A percentile compares a stretch with the other conserved stretches of the same genome.
Conservation (phyloP, 202 grass and related monocot genomes). For the Setaria viridis region DNA sequence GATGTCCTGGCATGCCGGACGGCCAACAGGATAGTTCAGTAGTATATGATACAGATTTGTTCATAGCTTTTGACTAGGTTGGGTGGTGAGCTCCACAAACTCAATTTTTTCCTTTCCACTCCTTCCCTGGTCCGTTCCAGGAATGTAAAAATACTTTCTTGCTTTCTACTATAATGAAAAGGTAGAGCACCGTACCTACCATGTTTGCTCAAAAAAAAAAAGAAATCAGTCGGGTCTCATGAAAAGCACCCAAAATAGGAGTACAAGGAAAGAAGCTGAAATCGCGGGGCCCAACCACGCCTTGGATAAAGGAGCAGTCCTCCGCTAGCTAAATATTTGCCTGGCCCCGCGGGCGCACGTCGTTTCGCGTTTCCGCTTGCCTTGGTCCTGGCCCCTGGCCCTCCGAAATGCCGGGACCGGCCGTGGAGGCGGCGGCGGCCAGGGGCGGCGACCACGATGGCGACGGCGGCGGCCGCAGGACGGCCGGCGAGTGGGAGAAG, state of each 20-base stretch:
- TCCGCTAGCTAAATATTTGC: background rate
- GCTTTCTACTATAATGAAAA: no score
- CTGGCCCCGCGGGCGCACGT: slow-evolving; percentile 15
- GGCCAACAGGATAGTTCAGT: no score
- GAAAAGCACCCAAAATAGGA: slow-evolving; percentile 1
- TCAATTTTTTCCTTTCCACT: no score
- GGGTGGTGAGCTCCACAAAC: no score
- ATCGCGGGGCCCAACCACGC: background rate
- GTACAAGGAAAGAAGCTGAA: background rate
- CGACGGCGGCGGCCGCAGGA: background rate
- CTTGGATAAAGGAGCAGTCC: background rate
- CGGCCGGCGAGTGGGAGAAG: slow-evolving; percentile 49
- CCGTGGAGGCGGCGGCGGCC: background rate
- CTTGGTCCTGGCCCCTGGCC: background rate
- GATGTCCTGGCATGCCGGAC: no score
- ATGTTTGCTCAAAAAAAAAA: no score
- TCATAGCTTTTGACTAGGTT: no score
- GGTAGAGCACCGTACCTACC: no score
- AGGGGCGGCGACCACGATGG: background rate
- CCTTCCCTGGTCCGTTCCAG: no score
- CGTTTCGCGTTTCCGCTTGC: slow-evolving; percentile 1
- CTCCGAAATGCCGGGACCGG: background rate
- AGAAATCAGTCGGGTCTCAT: background rate
- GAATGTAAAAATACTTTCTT: no score
- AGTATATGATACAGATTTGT: no score